These are phyloP conservation scores for Nannochloris sp. DNA, from an alignment of 139 green algal genomes.

Conservation along the genomic window DNA sequence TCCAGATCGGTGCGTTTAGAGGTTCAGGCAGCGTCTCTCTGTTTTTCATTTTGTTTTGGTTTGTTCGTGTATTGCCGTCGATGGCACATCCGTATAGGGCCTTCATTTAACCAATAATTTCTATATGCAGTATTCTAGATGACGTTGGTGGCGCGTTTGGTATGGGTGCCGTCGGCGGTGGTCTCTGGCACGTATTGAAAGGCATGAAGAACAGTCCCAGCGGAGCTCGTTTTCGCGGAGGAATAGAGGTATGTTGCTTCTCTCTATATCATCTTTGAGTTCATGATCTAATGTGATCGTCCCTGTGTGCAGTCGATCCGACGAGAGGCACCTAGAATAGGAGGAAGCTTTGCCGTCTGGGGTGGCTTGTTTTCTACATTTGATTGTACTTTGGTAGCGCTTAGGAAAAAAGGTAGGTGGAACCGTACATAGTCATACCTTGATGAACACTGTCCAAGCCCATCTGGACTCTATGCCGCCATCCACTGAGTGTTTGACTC, in stretches of 20 bases:
- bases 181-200: conserved; percentile 84
- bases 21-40: no score
- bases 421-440: conserved; percentile 14
- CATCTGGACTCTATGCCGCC: not conserved
- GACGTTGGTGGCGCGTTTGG: conserved; percentile 96
- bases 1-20: conserved; percentile 22
- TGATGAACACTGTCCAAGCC: not conserved
- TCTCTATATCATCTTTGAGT: not conserved
- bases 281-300: not conserved
- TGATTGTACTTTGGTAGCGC: conserved; percentile 90
- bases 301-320: conserved; percentile 54
- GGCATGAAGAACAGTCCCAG: conserved; percentile 84
- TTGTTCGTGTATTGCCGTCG: no score
- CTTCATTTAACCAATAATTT: not conserved
- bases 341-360: conserved; percentile 98
- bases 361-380: conserved; percentile 93
- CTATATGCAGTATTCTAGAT: conserved; percentile 79
- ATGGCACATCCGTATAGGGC: no score
- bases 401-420: conserved; percentile 63
- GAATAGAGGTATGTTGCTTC: conserved; percentile 67
- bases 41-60: no score
- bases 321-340: conserved; percentile 81
- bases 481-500: conserved; percentile 1
- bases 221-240: conserved; percentile 65
- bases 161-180: conserved; percentile 96